These are phyloP conservation scores for Lasiosphaeria miniovina DNA, from an alignment of 495 filamentous ascomycete genomes.

Conservation along the genomic window DNA sequence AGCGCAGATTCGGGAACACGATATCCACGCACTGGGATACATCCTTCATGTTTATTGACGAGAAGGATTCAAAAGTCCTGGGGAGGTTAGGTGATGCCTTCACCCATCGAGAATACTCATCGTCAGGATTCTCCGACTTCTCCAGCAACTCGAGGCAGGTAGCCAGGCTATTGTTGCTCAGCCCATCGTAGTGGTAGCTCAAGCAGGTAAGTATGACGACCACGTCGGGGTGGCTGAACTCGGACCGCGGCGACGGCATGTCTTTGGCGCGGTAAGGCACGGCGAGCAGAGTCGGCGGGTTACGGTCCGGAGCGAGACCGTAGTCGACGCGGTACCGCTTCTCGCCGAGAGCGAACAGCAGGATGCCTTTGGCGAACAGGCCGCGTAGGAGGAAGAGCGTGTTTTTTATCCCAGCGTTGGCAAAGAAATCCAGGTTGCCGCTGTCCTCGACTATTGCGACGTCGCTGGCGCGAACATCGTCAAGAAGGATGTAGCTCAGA, in stretches of 20 bases:
- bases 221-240: constrained; percentile 74
- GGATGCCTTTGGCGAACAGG: constrained; percentile 54
- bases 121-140: constrained; percentile 52
- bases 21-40: constrained; percentile 29
- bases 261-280: constrained; percentile 75
- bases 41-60: constrained; percentile 61
- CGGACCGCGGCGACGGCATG: constrained; percentile 57
- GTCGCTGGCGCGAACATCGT: constrained; percentile 25
- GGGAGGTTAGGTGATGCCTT: constrained; percentile 36
- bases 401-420: constrained; percentile 28
- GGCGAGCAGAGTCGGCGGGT: constrained; percentile 50
- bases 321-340: constrained; percentile 70
- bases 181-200: constrained; percentile 66
- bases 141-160: constrained; percentile 48
- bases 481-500: constrained; percentile 42
- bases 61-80: constrained; percentile 41
- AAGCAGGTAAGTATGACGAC: constrained; percentile 65
- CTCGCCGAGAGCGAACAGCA: constrained; percentile 51
- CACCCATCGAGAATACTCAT: constrained; percentile 55
- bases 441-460: constrained; percentile 37
- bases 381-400: constrained; percentile 57
- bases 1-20: constrained; percentile 54
- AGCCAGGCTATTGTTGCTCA: constrained; percentile 52
- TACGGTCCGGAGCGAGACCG: constrained; percentile 50
- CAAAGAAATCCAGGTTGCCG: constrained; percentile 30